Conservation (phyloP, 257 asterid genomes). For the Knoxia roxburghii region DNA sequence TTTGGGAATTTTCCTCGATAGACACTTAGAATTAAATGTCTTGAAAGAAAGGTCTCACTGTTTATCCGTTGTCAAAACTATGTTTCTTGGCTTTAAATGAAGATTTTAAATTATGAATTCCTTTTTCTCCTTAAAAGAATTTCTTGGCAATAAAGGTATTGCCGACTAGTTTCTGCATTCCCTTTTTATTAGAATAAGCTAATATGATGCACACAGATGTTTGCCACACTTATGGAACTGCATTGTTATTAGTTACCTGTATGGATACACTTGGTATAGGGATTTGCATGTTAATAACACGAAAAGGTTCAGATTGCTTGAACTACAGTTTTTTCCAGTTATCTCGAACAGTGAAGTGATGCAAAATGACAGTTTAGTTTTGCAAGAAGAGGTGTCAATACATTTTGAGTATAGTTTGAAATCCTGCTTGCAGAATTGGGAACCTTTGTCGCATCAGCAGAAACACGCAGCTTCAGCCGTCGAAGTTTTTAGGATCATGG, state of each 20-base stretch:
- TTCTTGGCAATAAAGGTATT: neutral
- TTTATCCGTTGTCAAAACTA: neutral
- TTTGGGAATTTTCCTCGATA: neutral
- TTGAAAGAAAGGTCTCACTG: neutral
- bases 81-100: neutral
- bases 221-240: neutral
- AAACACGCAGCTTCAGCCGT: slow-evolving; percentile 96
- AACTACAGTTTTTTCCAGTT: neutral
- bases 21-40: neutral
- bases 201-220: neutral
- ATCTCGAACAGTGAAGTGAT: neutral
- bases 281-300: neutral
- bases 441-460: slow-evolving; percentile 78
- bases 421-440: slow-evolving; percentile 65
- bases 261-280: neutral
- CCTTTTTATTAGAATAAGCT: neutral
- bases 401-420: neutral
- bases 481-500: slow-evolving; percentile 94
- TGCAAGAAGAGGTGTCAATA: neutral
- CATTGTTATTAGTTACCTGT: neutral
- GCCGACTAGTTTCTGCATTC: neutral
- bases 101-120: neutral
- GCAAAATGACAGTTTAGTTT: slow-evolving; percentile 4
- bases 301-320: neutral
- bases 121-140: neutral